Evolutionary conservation across 352 stramenopile genomes (phyloP).

Genomic region (Globisporangium uncinulatum): DNA sequence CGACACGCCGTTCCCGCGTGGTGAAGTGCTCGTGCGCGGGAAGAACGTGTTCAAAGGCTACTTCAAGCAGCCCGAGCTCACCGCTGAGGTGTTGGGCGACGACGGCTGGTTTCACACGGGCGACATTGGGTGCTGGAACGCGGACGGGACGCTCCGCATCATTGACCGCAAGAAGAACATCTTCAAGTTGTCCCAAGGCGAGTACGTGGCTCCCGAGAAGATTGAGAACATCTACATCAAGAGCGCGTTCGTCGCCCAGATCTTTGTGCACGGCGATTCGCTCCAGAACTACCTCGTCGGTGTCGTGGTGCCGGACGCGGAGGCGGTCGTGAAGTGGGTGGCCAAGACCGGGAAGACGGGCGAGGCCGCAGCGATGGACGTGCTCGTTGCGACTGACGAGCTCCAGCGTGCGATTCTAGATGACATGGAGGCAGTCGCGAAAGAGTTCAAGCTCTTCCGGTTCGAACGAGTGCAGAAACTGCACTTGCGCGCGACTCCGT

Average conservation of each 20-base stretch:
- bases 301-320: slow-evolving; percentile 86
- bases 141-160: slow-evolving; percentile 89
- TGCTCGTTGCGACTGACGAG: slow-evolving; percentile 36
- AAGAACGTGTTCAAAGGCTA: slow-evolving; percentile 89
- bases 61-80: slow-evolving; percentile 94
- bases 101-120: slow-evolving; percentile 97
- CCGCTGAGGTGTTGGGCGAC: slow-evolving; percentile 85
- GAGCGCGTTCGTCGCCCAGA: slow-evolving; percentile 89
- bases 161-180: slow-evolving; percentile 93
- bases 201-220: slow-evolving; percentile 97
- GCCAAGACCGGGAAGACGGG: slow-evolving; percentile 20
- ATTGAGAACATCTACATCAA: slow-evolving; percentile 94
- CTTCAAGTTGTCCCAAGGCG: slow-evolving; percentile 94
- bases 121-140: slow-evolving; percentile 95
- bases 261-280: slow-evolving; percentile 96
- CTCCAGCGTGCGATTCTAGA: slow-evolving; percentile 62
- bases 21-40: slow-evolving; percentile 71
- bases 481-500: slow-evolving; percentile 79
- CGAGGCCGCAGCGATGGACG: slow-evolving; percentile 20
- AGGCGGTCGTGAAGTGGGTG: slow-evolving; percentile 49
- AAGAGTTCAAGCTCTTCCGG: slow-evolving; percentile 71
- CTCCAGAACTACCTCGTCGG: slow-evolving; percentile 92
- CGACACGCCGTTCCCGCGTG: slow-evolving; percentile 61
- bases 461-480: slow-evolving; percentile 92
- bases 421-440: slow-evolving; percentile 54